Base-by-base conservation (phyloP, 495 filamentous ascomycete species). In the Penicillium canescens region DNA sequence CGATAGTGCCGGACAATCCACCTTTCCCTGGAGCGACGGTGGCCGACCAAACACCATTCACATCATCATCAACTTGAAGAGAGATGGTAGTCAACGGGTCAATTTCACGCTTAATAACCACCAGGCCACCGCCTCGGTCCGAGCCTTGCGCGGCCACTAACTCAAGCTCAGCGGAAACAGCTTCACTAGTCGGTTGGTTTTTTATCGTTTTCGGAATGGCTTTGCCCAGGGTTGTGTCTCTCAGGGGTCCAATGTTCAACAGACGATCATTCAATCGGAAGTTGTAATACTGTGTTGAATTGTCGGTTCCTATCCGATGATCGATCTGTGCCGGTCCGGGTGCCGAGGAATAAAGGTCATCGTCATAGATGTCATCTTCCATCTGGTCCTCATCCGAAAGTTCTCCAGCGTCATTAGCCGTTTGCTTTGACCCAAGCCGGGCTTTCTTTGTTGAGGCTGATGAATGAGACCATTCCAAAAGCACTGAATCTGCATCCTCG, bases 201-300 rank as follows among this genome's bases (percentile, higher is more conserved):
- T 55, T 41, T n/a, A 28, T 13, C 6, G 33, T 36, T 43, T 21
- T 20, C 13, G 60, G 45, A 21, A 35, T 54, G 13, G 79, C 69
- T 49, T 75, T 76, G 26, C 88, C 86, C 40, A 90, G 71, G 3
- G 86, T 82, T 43, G 92, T 67, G 54, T 88, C 86, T 48, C 81
- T 82, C 50, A 96, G 82, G 13, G 92, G 90, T 0, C 85, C 94
- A 46, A 92, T 79, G 63, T 85, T 96, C 14, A 82, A 61, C 20
- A 98, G 75, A 18, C 71, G 73, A 69, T 98, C 95, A 58, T 93
- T 84, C 24, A 94, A 67, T 45, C 81, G 79, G 57, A 98, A 93
- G 34, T 72, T 73, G 52, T 92, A 88, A 45, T 86, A 84, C 14
- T 82, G 49, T 12, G 58, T 45, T 6, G 65, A 57, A 10, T 46